Conservation (phyloP, 805 yeast genomes). For the Priceomyces medius region DNA sequence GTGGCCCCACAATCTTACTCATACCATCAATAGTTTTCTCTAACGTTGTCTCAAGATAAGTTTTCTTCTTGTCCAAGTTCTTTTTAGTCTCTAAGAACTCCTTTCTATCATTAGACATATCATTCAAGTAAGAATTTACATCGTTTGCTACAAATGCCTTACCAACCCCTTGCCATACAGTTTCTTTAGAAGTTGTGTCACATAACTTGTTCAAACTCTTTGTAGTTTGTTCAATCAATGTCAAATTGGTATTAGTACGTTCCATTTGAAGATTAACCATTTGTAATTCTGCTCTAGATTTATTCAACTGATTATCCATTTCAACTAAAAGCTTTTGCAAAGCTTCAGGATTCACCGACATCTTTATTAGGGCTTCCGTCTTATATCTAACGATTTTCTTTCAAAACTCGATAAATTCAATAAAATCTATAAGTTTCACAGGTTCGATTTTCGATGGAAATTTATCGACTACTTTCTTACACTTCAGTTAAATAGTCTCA, state of each 20-base stretch:
- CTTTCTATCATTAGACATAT: slow-evolving; percentile 51
- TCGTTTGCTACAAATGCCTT: slow-evolving; percentile 60
- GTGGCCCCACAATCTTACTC: slow-evolving; percentile 42
- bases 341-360: slow-evolving; percentile 48
- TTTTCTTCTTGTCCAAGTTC: slow-evolving; percentile 64
- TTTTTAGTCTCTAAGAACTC: slow-evolving; percentile 57
- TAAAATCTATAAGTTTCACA: too few relatives aligned
- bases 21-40: slow-evolving; percentile 69
- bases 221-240: slow-evolving; percentile 55
- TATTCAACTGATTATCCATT: slow-evolving; percentile 63
- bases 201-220: slow-evolving; percentile 49
- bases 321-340: slow-evolving; percentile 58
- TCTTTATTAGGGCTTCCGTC: slow-evolving; percentile 13
- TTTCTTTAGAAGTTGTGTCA: slow-evolving; percentile 36
- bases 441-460: not conserved
- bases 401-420: too few relatives aligned
- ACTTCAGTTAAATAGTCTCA: too few relatives aligned
- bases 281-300: slow-evolving; percentile 58
- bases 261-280: slow-evolving; percentile 53
- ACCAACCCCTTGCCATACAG: slow-evolving; percentile 85
- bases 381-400: too few relatives aligned
- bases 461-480: too few relatives aligned
- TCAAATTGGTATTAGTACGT: slow-evolving; percentile 48
- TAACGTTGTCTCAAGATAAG: slow-evolving; percentile 72
- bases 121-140: slow-evolving; percentile 45